Evolutionary conservation across 257 asterid species (phyloP), one percentile per base, ranked within the genome.

Genomic region (Parsonsia alboflavescens): DNA sequence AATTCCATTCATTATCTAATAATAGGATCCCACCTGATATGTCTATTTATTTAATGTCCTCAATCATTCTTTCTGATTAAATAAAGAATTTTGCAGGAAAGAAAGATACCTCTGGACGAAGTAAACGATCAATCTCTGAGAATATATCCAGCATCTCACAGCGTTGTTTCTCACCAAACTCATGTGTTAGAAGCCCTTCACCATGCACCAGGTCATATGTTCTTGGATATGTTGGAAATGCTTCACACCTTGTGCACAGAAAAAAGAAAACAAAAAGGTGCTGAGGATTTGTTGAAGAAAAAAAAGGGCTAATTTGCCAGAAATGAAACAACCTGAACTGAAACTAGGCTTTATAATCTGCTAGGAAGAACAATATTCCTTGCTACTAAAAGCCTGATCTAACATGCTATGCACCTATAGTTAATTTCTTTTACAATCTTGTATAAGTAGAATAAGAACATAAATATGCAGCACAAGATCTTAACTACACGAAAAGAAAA

Each of bases 201-300:
- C 95, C 97, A 76, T 96, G 99, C 77, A 96, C 95, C 78, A 96
- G 86, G 86, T 93, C 99, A 67, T 96, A 96, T 28, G 98, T 96
- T 87, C 99, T 89, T 41, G 99, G 96, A 77, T 96, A 93, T 13
- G 98, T 86, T 64, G 98, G 99, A 81, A 96, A 93, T 70, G 97
- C 96, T 80, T 96, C 96, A 49, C 99, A 96, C 99, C 99, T 96
- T 45, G 49, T 54, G 54, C 85, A 70, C 68, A 65, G 64, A 72
- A 56, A 72, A 62, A 46, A 30, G 17, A 73, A 24, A 56, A 68
- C 66, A 8, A 33, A 33, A 33, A 33, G 3, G 1, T 33, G 39
- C 39, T 64, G 33, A 63, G 64, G 77, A 75, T 39, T 68, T 19
- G 50, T 13, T 13, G 52, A 42, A 72, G 70, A 65, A 71, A 30